phyloP scores from a whole-genome alignment of 495 filamentous ascomycete genomes.

The Tuber umbilicatum region DNA sequence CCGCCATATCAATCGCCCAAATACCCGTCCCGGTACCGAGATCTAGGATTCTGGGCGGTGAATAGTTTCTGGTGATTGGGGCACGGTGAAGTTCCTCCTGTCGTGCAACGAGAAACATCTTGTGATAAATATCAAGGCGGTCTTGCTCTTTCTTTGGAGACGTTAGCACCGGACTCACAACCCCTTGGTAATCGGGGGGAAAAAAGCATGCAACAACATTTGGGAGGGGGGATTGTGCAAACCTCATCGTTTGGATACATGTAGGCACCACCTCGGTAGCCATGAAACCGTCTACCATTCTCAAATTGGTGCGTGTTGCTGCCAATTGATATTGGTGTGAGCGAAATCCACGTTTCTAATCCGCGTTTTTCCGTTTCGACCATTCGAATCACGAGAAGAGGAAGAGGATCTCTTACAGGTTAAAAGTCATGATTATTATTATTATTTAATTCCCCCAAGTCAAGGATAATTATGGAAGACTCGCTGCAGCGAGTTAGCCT shows the following conservation, averaged over 20 bases:
- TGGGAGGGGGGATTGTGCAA: slow-evolving; percentile 8
- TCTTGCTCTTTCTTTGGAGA: slow-evolving; percentile 54
- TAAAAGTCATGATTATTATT: slow-evolving; percentile 16
- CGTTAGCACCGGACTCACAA: slow-evolving; percentile 4
- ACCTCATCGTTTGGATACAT: slow-evolving; percentile 61
- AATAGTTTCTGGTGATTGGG: slow-evolving; percentile 51
- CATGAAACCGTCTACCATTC: slow-evolving; percentile 55
- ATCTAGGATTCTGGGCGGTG: slow-evolving; percentile 59
- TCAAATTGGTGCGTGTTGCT: slow-evolving; percentile 48
- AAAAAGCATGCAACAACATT: background rate
- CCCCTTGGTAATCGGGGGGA: background rate
- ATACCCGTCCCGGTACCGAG: slow-evolving; percentile 85
- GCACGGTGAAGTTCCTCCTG: slow-evolving; percentile 52
- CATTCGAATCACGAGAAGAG: slow-evolving; percentile 10
- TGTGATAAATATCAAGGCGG: slow-evolving; percentile 71
- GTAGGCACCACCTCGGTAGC: slow-evolving; percentile 53
- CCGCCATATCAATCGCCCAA: slow-evolving; percentile 82
- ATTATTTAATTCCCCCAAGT: slow-evolving; percentile 26
- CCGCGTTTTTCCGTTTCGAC: background rate
- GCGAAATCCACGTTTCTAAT: slow-evolving; percentile 12
- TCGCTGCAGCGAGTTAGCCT: background rate
- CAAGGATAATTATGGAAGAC: slow-evolving; percentile 12
- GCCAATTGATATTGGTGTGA: slow-evolving; percentile 27
- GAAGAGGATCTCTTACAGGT: slow-evolving; percentile 29
- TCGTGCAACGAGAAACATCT: slow-evolving; percentile 63